A percentile compares a stretch with the other conserved stretches of the same genome.
Conservation (phyloP, 805 yeast species). For the Isabelozyma heimii region DNA sequence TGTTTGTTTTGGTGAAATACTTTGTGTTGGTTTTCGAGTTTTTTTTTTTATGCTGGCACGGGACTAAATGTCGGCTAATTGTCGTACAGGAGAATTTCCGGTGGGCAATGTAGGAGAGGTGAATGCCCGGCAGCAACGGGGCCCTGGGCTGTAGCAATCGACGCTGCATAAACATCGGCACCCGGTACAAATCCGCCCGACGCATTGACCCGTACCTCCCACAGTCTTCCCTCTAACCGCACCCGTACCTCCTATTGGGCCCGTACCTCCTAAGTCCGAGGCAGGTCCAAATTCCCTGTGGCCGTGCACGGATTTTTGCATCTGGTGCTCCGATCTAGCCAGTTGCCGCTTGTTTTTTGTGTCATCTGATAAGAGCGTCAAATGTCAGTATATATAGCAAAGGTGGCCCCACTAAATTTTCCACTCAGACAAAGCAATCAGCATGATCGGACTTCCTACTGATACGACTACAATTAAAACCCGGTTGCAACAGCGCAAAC, state of each 20-base stretch:
- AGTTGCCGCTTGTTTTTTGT: no score
- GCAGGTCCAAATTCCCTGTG: no score
- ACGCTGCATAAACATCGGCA: background rate
- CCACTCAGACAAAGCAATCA: background rate
- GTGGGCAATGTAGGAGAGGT: background rate
- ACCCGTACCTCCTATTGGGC: background rate
- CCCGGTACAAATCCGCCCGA: background rate
- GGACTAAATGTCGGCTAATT: background rate
- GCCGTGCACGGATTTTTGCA: background rate
- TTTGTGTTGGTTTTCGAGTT: background rate
- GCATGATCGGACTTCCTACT: slow-evolving; percentile 6
- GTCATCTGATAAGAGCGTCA: no score
- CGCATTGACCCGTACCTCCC: background rate
- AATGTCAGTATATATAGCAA: no score
- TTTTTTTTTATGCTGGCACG: background rate
- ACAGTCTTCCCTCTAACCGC: no score
- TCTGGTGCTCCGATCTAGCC: background rate
- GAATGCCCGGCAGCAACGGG: background rate
- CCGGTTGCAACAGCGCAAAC: slow-evolving; percentile 1
- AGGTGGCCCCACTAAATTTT: no score
- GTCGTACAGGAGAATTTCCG: background rate
- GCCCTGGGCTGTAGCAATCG: no score
- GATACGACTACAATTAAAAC: background rate
- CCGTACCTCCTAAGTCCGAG: background rate
- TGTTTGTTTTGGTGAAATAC: background rate